Conservation (phyloP, 306 rosid species). For the Vachellia collinsii region DNA sequence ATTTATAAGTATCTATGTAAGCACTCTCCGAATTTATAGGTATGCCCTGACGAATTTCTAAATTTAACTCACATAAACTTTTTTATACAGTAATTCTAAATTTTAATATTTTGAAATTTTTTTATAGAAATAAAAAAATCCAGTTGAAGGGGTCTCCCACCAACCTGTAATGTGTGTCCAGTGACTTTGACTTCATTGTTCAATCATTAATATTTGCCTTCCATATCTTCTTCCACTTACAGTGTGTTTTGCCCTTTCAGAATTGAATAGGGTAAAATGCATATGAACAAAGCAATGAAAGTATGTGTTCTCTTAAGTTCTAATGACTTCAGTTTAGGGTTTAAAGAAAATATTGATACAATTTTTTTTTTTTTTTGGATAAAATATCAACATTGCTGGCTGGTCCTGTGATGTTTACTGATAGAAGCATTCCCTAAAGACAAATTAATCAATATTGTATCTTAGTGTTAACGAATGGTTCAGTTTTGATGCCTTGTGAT, state of each 20-base stretch:
- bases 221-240: not conserved
- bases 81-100: too few relatives aligned
- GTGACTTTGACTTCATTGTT: not conserved
- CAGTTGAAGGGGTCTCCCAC: too few relatives aligned
- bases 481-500: not conserved
- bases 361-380: not conserved
- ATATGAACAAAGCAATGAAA: slow-evolving; percentile 25
- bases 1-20: too few relatives aligned
- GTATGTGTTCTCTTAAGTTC: not conserved
- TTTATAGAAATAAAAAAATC: too few relatives aligned
- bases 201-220: slow-evolving; percentile 32
- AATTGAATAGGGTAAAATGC: slow-evolving; percentile 19
- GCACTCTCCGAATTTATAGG: too few relatives aligned
- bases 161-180: too few relatives aligned
- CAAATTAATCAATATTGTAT: not conserved
- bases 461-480: not conserved
- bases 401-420: not conserved
- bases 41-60: too few relatives aligned
- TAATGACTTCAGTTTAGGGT: not conserved
- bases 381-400: slow-evolving; percentile 20
- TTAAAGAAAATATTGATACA: too few relatives aligned
- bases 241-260: not conserved
- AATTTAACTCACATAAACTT: too few relatives aligned
- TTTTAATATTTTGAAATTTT: too few relatives aligned
- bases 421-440: not conserved